Evolutionary conservation across 352 stramenopile species (phyloP).

Genomic region (Phytopythium cucurbitacearum): DNA sequence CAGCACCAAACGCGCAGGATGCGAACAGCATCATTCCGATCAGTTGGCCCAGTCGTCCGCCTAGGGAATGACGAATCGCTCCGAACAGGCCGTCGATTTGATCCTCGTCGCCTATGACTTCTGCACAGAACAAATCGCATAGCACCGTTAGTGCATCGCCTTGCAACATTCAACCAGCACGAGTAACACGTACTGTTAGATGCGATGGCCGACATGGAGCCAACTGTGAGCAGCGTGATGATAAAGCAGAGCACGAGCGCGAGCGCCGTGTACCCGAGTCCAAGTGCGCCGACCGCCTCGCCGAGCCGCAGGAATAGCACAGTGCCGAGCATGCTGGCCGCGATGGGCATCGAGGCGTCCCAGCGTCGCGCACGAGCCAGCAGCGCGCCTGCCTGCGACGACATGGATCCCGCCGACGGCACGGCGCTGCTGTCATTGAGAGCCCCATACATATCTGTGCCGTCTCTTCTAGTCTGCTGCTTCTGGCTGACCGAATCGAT

Average conservation of each 20-base stretch:
- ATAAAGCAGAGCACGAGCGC: conserved; percentile 29
- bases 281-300: conserved; percentile 29
- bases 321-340: conserved; percentile 51
- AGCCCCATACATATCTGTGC: background rate
- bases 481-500: background rate
- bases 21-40: conserved; percentile 34
- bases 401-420: background rate
- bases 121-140: too few species aligned
- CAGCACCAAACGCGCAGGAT: conserved; percentile 27
- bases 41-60: conserved; percentile 24
- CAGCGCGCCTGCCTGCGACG: conserved; percentile 3
- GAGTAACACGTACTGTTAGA: conserved; percentile 13
- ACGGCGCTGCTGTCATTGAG: background rate
- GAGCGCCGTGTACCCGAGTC: conserved; percentile 15
- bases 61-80: conserved; percentile 18
- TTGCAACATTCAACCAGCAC: background rate
- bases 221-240: conserved; percentile 40
- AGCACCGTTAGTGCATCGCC: background rate
- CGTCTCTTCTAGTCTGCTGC: background rate
- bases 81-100: conserved; percentile 22
- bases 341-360: conserved; percentile 39
- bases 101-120: conserved; percentile 3
- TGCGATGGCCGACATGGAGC: conserved; percentile 41
- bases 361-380: conserved; percentile 13
- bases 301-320: conserved; percentile 55